Evolutionary conservation across 257 asterid species (phyloP), one percentile per base, ranked within the genome.

Genomic region (Ilex asprella): DNA sequence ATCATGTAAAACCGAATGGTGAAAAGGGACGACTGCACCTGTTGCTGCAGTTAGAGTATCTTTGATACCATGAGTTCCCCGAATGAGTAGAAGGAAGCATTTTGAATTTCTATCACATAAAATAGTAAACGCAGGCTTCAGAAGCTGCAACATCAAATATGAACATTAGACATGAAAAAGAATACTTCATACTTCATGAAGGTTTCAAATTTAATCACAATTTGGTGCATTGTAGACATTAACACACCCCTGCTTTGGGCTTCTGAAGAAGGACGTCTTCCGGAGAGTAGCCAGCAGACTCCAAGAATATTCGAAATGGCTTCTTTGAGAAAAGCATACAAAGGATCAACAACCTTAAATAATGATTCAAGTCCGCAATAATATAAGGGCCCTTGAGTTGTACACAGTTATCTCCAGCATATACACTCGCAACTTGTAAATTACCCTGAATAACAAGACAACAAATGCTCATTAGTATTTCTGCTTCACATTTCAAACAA

Each of bases 21-120:
- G 96, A 70, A 88, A 88, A 65, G 96, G 96, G 74, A 88, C 96
- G 58, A 85, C 85, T n/a, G 89, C 89, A 62, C 96, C 94, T 12
- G 94, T 85, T 71, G 84, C 96, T 21, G 94, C 94, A 56, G 96
- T 88, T 63, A 88, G 69, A 5, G 96, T 83, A 76, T 88, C 96
- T 72, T 88, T 88, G 71, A 85, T 83, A 74, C 96, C 85, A 69
- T 88, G 96, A 16, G 96, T 88, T 44, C 96, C 96, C 21, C 96
- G 96, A 63, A 88, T 85, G 75, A 88, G 73, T 64, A 88, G 94
- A 72, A 88, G 91, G 78, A 88, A 69, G 72, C 94, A 85, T 59
- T 85, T 88, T 27, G 83, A 79, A 65, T 69, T 73, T 80, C 73
- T 85, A 69, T 88, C 96, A 6, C 81, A 63, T 64, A 88, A 67